These are phyloP conservation scores for Lentinula novae-zelandiae DNA, from an alignment of 1,284 basidiomycete genomes.

Conservation along the genomic window DNA sequence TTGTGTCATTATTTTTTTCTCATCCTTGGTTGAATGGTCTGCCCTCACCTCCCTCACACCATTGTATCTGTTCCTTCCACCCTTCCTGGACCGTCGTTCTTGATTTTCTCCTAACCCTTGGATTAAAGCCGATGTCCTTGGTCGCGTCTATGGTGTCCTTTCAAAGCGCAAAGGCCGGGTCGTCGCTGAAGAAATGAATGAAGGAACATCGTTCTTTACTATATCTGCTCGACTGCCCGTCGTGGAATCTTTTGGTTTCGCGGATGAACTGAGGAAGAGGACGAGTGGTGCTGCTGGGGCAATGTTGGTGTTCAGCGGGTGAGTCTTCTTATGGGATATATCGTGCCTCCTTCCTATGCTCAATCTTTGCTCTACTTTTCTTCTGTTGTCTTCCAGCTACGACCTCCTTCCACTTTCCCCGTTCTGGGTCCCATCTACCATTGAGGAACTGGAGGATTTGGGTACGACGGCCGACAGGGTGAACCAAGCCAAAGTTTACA, in stretches of 20 bases:
- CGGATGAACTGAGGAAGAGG: constrained; percentile 94
- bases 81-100: not conserved
- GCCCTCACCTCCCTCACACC: no score
- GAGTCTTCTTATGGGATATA: constrained; percentile 23
- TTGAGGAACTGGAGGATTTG: constrained; percentile 96
- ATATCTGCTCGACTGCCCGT: constrained; percentile 91
- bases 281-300: constrained; percentile 97
- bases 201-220: constrained; percentile 94
- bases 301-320: constrained; percentile 95
- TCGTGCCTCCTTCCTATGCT: not conserved
- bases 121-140: constrained; percentile 84
- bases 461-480: constrained; percentile 94
- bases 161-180: constrained; percentile 89
- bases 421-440: constrained; percentile 98
- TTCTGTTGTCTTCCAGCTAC: constrained; percentile 45
- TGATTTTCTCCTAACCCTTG: constrained; percentile 7
- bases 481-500: constrained; percentile 93
- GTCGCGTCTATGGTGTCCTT: constrained; percentile 96
- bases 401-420: constrained; percentile 92
- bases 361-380: no score
- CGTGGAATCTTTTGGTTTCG: constrained; percentile 96
- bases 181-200: constrained; percentile 97
- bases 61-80: no score
- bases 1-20: no score
- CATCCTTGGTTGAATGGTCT: no score